Evolutionary conservation across 495 filamentous ascomycete species (phyloP).

Genomic region (Thozetella sp.): DNA sequence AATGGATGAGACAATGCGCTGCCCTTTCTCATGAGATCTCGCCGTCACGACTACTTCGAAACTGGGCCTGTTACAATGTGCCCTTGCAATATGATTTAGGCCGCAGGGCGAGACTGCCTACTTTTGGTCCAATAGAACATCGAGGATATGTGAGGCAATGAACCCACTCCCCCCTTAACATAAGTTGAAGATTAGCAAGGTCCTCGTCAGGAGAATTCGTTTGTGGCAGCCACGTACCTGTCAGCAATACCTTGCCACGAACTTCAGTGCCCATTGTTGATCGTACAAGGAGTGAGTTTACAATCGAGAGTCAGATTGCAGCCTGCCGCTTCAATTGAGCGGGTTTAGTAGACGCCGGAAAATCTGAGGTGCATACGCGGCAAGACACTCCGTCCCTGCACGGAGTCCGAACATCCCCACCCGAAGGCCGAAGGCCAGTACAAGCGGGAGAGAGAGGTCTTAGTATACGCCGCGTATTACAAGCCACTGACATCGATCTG

Average conservation of each 20-base stretch:
- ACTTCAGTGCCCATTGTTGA: constrained; percentile 1
- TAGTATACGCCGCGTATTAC: background rate
- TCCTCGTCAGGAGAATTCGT: background rate
- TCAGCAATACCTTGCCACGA: constrained; percentile 22
- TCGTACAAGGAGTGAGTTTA: background rate
- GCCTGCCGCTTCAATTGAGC: too few relatives aligned
- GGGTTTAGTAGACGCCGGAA: too few relatives aligned
- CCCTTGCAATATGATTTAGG: background rate
- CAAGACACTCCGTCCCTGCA: too few relatives aligned
- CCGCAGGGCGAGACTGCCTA: constrained; percentile 3
- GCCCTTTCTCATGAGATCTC: constrained; percentile 39
- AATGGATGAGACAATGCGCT: constrained; percentile 29
- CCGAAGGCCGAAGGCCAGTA: background rate
- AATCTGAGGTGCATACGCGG: too few relatives aligned
- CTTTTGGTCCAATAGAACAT: constrained; percentile 30
- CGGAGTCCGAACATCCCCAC: constrained; percentile 3
- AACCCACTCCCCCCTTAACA: constrained; percentile 44
- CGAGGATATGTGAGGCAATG: constrained; percentile 40
- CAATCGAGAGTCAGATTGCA: too few relatives aligned
- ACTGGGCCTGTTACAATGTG: constrained; percentile 10
- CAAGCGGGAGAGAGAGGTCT: background rate
- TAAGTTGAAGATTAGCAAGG: background rate
- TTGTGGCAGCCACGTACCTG: constrained; percentile 12
- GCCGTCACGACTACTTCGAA: constrained; percentile 38
- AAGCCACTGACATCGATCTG: background rate